Base-by-base conservation (phyloP, 1,284 basidiomycete genomes). In the Agaricales sp. region DNA sequence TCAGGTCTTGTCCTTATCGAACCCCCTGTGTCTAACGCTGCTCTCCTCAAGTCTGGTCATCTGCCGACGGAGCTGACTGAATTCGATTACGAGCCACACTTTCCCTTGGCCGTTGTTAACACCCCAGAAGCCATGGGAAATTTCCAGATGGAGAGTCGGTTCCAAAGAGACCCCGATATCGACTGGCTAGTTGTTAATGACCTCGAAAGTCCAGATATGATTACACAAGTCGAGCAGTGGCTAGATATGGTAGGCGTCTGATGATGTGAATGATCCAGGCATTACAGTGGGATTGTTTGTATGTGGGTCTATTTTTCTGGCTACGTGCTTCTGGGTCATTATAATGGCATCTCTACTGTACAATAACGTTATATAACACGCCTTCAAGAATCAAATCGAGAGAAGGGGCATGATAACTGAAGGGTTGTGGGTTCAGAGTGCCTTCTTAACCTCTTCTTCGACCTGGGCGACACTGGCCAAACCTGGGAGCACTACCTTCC, bases 401-500 rank as follows among this genome's bases (percentile, higher is more conserved):
- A 19, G 22, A 18, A 11, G n/a, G 8, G 8, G n/a, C 41, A 35
- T 8, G 30, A 8, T 11, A 35, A n/a, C 30, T 35, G 11, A 35
- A n/a, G 8, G n/a, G 30, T 35, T 8, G 30, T 11, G n/a, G 3
- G 19, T 8, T 35, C n/a, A 41, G 8, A 41, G 39, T 48, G 70
- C 69, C 55, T 70, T 66, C 53, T 64, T 61, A 2, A 71, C 55
- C 53, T 74, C 72, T 41, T 72, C 67, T 51, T 66, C 67, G 30
- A 67, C 66, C 39, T 73, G 69, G 16, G 64, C 62, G 21, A 72
- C 67, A 52, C 60, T 74, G 19, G 71, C 63, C 35, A 88, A 63
- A 24, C 82, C 82, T 24, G 87, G 87, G 8, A 90, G 66, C 2
- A 73, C 70, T 26, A 90, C 62, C 53, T 77, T 82, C 80, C 83